Evolutionary conservation across 2,329 filamentous ascomycete genomes (phyloP).

Genomic region (Fusarium sulawesiense): DNA sequence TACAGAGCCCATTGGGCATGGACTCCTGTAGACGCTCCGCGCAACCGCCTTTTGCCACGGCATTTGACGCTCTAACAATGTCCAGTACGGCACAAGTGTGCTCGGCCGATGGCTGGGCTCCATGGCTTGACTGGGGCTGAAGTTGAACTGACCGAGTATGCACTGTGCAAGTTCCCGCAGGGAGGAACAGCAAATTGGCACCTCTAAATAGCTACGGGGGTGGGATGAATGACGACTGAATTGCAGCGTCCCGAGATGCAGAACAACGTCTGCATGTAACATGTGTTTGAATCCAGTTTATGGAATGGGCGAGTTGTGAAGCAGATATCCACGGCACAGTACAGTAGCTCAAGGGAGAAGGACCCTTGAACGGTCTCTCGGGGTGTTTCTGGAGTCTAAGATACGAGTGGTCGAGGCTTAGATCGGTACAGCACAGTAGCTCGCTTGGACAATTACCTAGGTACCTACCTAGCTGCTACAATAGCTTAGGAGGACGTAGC

Average conservation of each 20-base stretch:
- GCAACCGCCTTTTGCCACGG: constrained; percentile 38
- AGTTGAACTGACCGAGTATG: constrained; percentile 22
- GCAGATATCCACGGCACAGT: neutral
- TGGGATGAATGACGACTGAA: constrained; percentile 32
- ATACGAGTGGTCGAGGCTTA: constrained; percentile 35
- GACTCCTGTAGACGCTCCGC: constrained; percentile 12
- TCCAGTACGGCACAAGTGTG: constrained; percentile 1
- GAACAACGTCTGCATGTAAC: constrained; percentile 31
- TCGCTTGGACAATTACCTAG: constrained; percentile 27
- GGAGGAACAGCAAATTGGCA: constrained; percentile 26
- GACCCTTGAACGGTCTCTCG: constrained; percentile 26
- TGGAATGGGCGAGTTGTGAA: neutral
- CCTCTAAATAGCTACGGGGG: constrained; percentile 20
- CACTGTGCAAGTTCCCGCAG: constrained; percentile 13
- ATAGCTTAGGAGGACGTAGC: neutral
- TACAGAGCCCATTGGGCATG: constrained; percentile 23
- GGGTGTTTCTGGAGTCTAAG: constrained; percentile 29
- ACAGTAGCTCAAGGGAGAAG: neutral
- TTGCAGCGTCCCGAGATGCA: constrained; percentile 32
- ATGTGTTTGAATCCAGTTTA: constrained; percentile 7
- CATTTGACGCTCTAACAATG: constrained; percentile 22
- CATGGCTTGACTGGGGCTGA: constrained; percentile 17
- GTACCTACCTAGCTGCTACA: neutral
- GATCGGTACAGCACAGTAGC: constrained; percentile 20
- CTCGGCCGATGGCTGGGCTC: constrained; percentile 23